phyloP scores from a whole-genome alignment of 352 stramenopile species.

The Globisporangium cederbergense region DNA sequence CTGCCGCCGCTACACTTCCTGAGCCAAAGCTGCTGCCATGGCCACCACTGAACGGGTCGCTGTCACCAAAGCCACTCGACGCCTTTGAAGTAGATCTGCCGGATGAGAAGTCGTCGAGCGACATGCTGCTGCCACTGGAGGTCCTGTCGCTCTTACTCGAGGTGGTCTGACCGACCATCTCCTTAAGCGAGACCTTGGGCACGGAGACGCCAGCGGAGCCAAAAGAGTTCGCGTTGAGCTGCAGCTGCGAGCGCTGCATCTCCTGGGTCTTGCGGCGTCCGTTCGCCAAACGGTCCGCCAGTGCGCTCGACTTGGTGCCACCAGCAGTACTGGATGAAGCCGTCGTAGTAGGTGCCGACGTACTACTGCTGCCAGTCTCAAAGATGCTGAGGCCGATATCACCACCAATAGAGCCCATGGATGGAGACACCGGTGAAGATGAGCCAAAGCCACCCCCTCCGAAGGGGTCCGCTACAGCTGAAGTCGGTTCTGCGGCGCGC shows the following conservation, averaged over 20 bases:
- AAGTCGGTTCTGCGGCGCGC: slow-evolving; percentile 18
- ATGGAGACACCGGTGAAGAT: slow-evolving; percentile 4
- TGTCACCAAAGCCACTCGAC: slow-evolving; percentile 16
- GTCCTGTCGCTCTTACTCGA: neutral
- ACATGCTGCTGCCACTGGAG: slow-evolving; percentile 11
- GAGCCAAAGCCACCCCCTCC: slow-evolving; percentile 19
- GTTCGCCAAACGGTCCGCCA: slow-evolving; percentile 57
- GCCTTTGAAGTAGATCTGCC: slow-evolving; percentile 14
- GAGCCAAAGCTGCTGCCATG: slow-evolving; percentile 12
- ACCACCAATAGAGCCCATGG: neutral
- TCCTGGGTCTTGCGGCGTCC: slow-evolving; percentile 72
- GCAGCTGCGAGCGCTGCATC: slow-evolving; percentile 53
- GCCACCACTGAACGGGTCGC: slow-evolving; percentile 17
- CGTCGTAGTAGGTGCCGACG: neutral
- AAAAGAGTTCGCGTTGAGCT: slow-evolving; percentile 58
- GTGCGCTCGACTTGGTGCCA: slow-evolving; percentile 47
- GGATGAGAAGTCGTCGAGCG: slow-evolving; percentile 52
- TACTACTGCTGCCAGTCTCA: slow-evolving; percentile 6
- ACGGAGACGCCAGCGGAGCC: slow-evolving; percentile 14
- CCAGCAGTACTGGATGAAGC: slow-evolving; percentile 14
- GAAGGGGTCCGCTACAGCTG: slow-evolving; percentile 26
- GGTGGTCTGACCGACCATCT: slow-evolving; percentile 23
- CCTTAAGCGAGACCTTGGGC: slow-evolving; percentile 63
- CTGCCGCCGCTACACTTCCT: slow-evolving; percentile 6
- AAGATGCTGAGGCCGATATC: slow-evolving; percentile 17